Evolutionary conservation across 129 eudicot species (phyloP).

Genomic region (Mikania micrantha): DNA sequence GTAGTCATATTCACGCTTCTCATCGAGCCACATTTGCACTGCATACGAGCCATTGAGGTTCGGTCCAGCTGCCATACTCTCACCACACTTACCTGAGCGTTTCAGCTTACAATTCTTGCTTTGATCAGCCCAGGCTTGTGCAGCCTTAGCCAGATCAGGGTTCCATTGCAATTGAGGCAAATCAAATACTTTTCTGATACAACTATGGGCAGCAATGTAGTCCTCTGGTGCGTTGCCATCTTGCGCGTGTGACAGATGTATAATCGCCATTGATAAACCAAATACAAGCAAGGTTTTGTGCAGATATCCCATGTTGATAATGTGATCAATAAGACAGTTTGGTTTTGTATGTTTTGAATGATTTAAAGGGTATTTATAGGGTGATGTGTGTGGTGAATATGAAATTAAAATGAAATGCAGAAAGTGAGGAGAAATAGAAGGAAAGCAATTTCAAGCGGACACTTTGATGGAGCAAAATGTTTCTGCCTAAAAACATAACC

Average conservation of each 20-base stretch:
- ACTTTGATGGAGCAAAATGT: slow-evolving; percentile 6
- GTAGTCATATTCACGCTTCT: slow-evolving; percentile 28
- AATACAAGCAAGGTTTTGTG: background rate
- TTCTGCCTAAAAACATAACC: background rate
- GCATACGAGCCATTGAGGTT: slow-evolving; percentile 26
- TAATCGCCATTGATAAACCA: background rate
- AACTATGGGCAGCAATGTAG: slow-evolving; percentile 34
- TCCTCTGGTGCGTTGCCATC: slow-evolving; percentile 35
- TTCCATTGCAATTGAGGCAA: slow-evolving; percentile 21
- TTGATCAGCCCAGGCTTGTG: slow-evolving; percentile 35
- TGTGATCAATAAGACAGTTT: too few species aligned
- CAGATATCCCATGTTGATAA: slow-evolving; percentile 16
- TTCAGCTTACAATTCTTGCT: slow-evolving; percentile 35
- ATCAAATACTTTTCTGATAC: slow-evolving; percentile 6
- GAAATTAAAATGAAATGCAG: slow-evolving; percentile 2
- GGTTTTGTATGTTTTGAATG: background rate
- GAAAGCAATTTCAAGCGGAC: background rate
- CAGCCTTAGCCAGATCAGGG: slow-evolving; percentile 24
- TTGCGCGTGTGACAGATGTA: background rate
- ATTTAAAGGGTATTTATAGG: slow-evolving; percentile 15
- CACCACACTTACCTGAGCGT: slow-evolving; percentile 61
- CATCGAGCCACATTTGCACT: slow-evolving; percentile 49
- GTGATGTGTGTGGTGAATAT: background rate
- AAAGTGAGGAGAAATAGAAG: background rate
- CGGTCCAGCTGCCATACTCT: slow-evolving; percentile 52